Evolutionary conservation across 2,329 filamentous ascomycete genomes (phyloP).

Genomic region (Verticillium longisporum): DNA sequence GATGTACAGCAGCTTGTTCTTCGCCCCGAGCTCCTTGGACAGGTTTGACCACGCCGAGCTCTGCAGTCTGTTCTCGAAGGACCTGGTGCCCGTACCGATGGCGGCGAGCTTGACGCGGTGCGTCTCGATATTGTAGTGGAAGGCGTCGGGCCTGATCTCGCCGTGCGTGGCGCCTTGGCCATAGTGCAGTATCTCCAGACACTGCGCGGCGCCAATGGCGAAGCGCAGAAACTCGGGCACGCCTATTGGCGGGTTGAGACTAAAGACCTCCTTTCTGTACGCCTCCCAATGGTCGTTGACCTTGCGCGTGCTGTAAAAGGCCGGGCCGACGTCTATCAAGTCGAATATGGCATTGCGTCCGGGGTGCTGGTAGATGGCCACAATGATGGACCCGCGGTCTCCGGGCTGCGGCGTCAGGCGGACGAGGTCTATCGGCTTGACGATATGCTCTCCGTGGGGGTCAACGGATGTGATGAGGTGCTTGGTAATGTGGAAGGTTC

Average conservation of each 20-base stretch:
- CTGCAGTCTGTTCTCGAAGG: constrained; percentile 83
- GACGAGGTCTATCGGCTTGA: constrained; percentile 73
- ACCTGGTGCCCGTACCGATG: constrained; percentile 78
- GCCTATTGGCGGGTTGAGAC: constrained; percentile 54
- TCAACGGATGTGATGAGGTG: constrained; percentile 65
- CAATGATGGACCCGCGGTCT: constrained; percentile 65
- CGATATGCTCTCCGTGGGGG: constrained; percentile 67
- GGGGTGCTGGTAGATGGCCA: constrained; percentile 74
- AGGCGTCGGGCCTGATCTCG: constrained; percentile 84
- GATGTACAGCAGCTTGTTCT: constrained; percentile 85
- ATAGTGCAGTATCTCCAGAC: constrained; percentile 86
- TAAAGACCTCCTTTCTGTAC: constrained; percentile 34
- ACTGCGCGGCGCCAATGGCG: constrained; percentile 80
- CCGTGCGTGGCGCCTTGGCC: constrained; percentile 81
- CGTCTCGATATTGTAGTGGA: constrained; percentile 71
- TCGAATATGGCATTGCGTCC: constrained; percentile 67
- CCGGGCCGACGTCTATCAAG: constrained; percentile 71
- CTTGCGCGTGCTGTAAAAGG: constrained; percentile 54
- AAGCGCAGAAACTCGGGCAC: constrained; percentile 80
- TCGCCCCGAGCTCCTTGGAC: constrained; percentile 77
- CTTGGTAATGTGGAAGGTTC: constrained; percentile 78
- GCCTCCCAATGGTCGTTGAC: constrained; percentile 43
- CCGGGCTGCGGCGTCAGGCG: constrained; percentile 61
- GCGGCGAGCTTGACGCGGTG: constrained; percentile 72
- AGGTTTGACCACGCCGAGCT: constrained; percentile 82